phyloP scores from a whole-genome alignment of 352 stramenopile genomes.

The Nothophytophthora sp. region DNA sequence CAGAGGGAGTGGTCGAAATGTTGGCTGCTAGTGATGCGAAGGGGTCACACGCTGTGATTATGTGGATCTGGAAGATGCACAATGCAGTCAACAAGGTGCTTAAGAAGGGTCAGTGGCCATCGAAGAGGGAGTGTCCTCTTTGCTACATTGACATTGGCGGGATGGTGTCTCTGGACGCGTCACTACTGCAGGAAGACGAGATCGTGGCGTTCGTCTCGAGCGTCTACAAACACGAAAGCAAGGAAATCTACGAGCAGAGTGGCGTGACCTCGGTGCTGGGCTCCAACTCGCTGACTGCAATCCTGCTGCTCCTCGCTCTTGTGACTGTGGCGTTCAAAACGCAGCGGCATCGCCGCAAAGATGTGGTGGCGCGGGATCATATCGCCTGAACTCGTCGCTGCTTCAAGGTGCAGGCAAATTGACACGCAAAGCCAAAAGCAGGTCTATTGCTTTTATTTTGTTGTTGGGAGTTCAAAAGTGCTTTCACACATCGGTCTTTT shows the following conservation, averaged over 20 bases:
- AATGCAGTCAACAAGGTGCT: constrained; percentile 74
- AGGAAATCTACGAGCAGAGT: constrained; percentile 27
- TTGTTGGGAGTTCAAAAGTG: no score
- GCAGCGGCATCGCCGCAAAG: constrained; percentile 12
- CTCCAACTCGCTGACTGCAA: constrained; percentile 27
- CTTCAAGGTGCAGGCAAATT: no score
- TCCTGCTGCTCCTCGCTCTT: constrained; percentile 22
- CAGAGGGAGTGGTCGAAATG: constrained; percentile 37
- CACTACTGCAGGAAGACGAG: constrained; percentile 25
- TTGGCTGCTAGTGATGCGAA: constrained; percentile 35
- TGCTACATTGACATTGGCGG: constrained; percentile 43
- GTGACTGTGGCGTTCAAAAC: constrained; percentile 12
- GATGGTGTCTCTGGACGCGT: constrained; percentile 18
- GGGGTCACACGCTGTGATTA: constrained; percentile 38
- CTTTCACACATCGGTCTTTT: no score
- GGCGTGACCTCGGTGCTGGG: constrained; percentile 22
- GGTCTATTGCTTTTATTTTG: no score
- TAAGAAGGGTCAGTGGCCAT: constrained; percentile 57
- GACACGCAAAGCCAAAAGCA: no score
- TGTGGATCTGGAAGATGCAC: constrained; percentile 82
- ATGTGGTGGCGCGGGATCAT: constrained; percentile 7
- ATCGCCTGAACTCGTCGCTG: no score
- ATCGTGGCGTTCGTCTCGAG: constrained; percentile 16
- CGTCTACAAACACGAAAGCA: constrained; percentile 18
- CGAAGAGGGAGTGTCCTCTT: constrained; percentile 29